Percentiles rank a stretch among this genome's conserved stretches.
Conservation (phyloP, 768 basidiomycete species). For the Gelatoporia subvermispora region DNA sequence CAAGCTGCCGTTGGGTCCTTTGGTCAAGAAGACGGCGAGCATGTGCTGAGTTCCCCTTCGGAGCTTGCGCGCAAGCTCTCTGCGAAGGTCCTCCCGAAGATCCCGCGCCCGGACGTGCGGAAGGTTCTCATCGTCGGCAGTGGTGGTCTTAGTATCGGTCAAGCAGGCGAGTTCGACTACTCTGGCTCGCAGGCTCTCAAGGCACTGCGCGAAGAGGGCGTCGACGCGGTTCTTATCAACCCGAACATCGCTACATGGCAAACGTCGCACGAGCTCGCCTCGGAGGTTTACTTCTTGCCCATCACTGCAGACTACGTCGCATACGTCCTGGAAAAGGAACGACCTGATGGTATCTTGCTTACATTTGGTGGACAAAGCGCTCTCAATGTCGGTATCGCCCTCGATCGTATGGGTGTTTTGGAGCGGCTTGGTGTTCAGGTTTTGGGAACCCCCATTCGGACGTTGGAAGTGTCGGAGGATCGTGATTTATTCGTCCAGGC, state of each 20-base stretch:
- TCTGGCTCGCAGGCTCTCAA: constrained; percentile 99
- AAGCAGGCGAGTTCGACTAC: constrained; percentile 99
- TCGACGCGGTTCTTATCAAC: constrained; percentile 93
- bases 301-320: constrained; percentile 97
- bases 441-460: constrained; percentile 90
- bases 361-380: constrained; percentile 99
- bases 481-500: constrained; percentile 95
- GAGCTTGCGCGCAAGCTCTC: constrained; percentile 92
- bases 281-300: constrained; percentile 96
- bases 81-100: constrained; percentile 88
- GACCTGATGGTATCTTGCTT: constrained; percentile 93
- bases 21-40: constrained; percentile 39
- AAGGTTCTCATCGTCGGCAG: constrained; percentile 96
- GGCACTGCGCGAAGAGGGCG: constrained; percentile 92
- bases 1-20: constrained; percentile 73
- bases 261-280: constrained; percentile 95
- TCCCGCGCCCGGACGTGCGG: constrained; percentile 86
- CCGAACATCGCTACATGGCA: constrained; percentile 99
- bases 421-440: constrained; percentile 91
- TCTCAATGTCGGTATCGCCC: constrained; percentile 92
- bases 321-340: constrained; percentile 96
- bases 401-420: constrained; percentile 94
- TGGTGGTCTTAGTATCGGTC: constrained; percentile 94
- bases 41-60: constrained; percentile 88
- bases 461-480: constrained; percentile 95